These are phyloP conservation scores for Malassezia restricta DNA, from an alignment of 1,284 basidiomycete genomes.

Conservation along the genomic window DNA sequence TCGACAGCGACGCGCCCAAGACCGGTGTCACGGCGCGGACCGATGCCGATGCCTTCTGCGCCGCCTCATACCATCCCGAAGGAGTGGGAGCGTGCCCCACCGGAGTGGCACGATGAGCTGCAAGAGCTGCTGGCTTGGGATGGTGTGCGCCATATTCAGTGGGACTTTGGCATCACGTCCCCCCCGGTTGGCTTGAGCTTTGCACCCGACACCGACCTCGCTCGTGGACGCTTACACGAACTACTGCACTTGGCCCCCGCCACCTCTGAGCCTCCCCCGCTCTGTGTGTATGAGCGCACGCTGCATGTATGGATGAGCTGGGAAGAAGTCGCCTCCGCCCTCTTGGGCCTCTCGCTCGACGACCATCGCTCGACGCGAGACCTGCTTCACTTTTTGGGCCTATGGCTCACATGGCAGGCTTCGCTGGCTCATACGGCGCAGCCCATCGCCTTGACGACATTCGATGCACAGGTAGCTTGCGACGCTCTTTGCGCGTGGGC, in stretches of 20 bases:
- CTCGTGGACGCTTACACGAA: conserved; percentile 18
- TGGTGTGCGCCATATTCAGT: conserved; percentile 17
- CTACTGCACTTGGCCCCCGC: conserved; percentile 10
- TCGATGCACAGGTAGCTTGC: not conserved
- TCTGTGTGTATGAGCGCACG: not conserved
- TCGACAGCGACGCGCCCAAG: not conserved
- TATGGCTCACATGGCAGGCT: conserved; percentile 10
- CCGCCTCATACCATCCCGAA: not conserved
- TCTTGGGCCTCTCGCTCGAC: not conserved
- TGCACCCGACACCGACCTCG: conserved; percentile 9
- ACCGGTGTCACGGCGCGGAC: not conserved
- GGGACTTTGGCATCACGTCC: conserved; percentile 34
- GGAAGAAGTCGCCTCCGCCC: not conserved
- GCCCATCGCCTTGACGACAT: not conserved
- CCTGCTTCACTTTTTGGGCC: conserved; percentile 6
- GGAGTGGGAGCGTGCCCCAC: conserved; percentile 1
- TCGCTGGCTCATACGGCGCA: not conserved
- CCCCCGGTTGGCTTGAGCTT: conserved; percentile 18
- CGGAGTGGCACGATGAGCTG: conserved; percentile 3
- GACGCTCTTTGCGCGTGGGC: not conserved
- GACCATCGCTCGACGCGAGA: not conserved
- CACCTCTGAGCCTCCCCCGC: not conserved
- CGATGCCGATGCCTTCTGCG: not conserved
- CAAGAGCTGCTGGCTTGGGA: conserved; percentile 6
- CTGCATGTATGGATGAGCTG: not conserved